A percentile compares a stretch with the other conserved stretches of the same genome.
phyloP scores from a whole-genome alignment of 805 yeast species.

The Starmerella geochares region DNA sequence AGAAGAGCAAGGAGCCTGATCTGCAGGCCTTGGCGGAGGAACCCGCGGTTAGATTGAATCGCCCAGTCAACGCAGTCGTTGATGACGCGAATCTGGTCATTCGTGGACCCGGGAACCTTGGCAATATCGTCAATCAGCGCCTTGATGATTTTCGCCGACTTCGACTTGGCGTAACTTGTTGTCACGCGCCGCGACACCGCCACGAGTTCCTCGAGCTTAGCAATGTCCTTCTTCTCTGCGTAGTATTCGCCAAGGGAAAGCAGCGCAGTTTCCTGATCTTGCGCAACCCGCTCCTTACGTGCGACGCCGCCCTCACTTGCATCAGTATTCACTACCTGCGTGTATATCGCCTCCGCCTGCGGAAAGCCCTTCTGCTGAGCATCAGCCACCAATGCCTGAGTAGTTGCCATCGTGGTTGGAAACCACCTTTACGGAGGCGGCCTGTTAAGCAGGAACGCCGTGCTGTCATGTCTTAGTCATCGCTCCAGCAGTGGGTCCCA shows the following conservation, averaged over 20 bases:
- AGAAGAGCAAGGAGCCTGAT: slow-evolving; percentile 70
- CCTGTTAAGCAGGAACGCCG: background rate
- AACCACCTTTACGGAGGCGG: slow-evolving; percentile 2
- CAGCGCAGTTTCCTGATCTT: slow-evolving; percentile 58
- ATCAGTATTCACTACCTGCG: slow-evolving; percentile 21
- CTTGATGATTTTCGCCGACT: slow-evolving; percentile 83
- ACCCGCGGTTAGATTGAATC: slow-evolving; percentile 65
- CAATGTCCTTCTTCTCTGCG: slow-evolving; percentile 38
- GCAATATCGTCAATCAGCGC: slow-evolving; percentile 71
- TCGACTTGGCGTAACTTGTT: slow-evolving; percentile 78
- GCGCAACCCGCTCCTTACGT: slow-evolving; percentile 37
- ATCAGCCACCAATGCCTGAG: slow-evolving; percentile 31
- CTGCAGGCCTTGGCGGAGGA: slow-evolving; percentile 79
- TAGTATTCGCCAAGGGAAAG: slow-evolving; percentile 67
- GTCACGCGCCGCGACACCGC: slow-evolving; percentile 59
- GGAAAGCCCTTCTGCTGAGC: slow-evolving; percentile 23
- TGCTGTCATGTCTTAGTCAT: slow-evolving; percentile 1
- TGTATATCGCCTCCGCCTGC: slow-evolving; percentile 17
- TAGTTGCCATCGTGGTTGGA: slow-evolving; percentile 13
- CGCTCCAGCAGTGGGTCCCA: too few species aligned
- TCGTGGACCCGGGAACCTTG: slow-evolving; percentile 45
- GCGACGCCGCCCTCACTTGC: slow-evolving; percentile 18
- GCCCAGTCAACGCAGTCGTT: slow-evolving; percentile 84
- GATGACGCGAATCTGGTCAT: slow-evolving; percentile 62
- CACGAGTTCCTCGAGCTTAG: slow-evolving; percentile 51